Base-by-base conservation (phyloP, 495 filamentous ascomycete species). In the Aspergillus coremiiformis region DNA sequence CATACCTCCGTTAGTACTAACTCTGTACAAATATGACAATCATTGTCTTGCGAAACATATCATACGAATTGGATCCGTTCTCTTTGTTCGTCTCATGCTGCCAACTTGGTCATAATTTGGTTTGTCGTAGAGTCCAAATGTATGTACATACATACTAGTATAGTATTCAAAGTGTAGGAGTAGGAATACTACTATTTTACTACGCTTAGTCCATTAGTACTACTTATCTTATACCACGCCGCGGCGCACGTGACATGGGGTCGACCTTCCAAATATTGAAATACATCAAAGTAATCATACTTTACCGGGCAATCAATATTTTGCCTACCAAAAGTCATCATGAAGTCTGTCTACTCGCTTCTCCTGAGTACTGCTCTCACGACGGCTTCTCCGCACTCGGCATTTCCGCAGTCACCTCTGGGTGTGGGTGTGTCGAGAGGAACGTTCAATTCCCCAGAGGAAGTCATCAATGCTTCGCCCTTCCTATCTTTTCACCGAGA, bases 401-500 rank as follows among this genome's bases (percentile, higher is more conserved):
- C 63, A 65, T 44, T 35, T 19, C 47, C 27, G 26, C 47, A 50
- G 10, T 14, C 27, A 14, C 53, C 47, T 11, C 43, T 55, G 37
- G 33, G n/a, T n/a, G n/a, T n/a, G 41, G 5, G 12, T 35, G 6
- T 47, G 1, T 44, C 49, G n/a, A 35, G n/a, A 15, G 14, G 12
- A 12, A 35, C 11, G 32, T 35, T 27, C 20, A 35, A 47, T 24
- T 33, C 52, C 44, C 27, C 65, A 8, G 57, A 68, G 5, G 49
- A 65, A 12, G 51, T 72, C 44, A 71, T 76, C 50, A 55, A 60
- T n/a, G 49, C 49, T 15, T 70, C 68, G 1, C 68, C 71, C 9
- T 76, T 96, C n/a, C 80, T 95, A 47, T 76, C 79, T 15, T 77
- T 96, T 6, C 93, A 96, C 69, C 78, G 82, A 35, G 71, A 78